These are phyloP conservation scores for Teratosphaeriaceae sp. DNA, from an alignment of 2,329 filamentous ascomycete species.

Conservation along the genomic window DNA sequence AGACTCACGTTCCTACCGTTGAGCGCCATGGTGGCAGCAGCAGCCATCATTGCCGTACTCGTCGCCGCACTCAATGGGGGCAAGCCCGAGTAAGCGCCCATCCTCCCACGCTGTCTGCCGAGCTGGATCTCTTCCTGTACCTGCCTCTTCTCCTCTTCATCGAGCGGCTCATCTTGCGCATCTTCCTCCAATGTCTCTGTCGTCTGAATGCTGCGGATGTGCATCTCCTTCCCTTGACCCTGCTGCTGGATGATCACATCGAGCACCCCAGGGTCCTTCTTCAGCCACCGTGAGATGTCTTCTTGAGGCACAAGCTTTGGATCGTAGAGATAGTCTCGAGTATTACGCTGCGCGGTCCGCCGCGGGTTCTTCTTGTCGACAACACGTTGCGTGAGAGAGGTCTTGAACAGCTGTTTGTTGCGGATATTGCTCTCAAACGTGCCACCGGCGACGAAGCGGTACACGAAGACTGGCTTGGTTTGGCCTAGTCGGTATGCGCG, in stretches of 20 bases:
- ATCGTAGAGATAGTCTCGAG: constrained; percentile 51
- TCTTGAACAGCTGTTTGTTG: constrained; percentile 74
- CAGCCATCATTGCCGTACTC: neutral
- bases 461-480: constrained; percentile 72
- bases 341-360: constrained; percentile 54
- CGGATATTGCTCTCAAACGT: constrained; percentile 73
- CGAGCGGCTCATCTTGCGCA: constrained; percentile 25
- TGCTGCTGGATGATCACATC: constrained; percentile 60
- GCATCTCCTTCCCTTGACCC: constrained; percentile 47
- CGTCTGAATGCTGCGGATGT: constrained; percentile 25
- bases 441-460: constrained; percentile 70
- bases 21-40: neutral
- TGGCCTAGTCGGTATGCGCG: constrained; percentile 83
- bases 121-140: constrained; percentile 19
- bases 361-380: constrained; percentile 75
- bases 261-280: constrained; percentile 54
- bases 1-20: constrained; percentile 1
- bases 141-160: constrained; percentile 24
- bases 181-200: constrained; percentile 30
- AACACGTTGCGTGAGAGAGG: constrained; percentile 68
- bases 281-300: constrained; percentile 43
- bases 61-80: neutral
- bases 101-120: neutral
- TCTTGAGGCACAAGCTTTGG: constrained; percentile 48
- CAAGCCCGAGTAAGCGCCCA: neutral